These are phyloP conservation scores for Tetracladium setigerum DNA, from an alignment of 495 filamentous ascomycete species.

Conservation along the genomic window DNA sequence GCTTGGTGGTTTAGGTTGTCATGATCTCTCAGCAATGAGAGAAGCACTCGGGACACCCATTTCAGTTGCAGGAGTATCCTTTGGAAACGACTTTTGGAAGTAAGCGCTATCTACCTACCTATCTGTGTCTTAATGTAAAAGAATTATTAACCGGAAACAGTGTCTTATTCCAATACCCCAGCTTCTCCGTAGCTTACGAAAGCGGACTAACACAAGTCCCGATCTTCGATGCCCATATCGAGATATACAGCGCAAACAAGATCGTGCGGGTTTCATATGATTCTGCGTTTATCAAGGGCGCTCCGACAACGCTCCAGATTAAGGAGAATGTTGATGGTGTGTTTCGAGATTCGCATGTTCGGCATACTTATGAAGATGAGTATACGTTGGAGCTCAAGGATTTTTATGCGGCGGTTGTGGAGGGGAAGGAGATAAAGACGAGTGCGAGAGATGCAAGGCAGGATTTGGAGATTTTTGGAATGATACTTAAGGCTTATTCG, in stretches of 20 bases:
- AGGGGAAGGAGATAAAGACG: constrained; percentile 37
- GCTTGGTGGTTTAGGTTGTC: constrained; percentile 39
- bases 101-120: too few species aligned
- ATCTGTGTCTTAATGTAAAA: too few species aligned
- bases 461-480: constrained; percentile 34
- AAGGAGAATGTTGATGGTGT: constrained; percentile 34
- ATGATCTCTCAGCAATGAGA: constrained; percentile 49
- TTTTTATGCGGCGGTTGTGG: constrained; percentile 35
- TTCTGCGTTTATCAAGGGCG: constrained; percentile 40
- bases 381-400: constrained; percentile 41
- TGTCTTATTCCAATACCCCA: constrained; percentile 4
- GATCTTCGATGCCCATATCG: constrained; percentile 47
- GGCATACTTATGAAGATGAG: constrained; percentile 42
- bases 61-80: constrained; percentile 35
- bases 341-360: constrained; percentile 27
- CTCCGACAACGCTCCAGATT: constrained; percentile 38
- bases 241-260: constrained; percentile 43
- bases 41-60: constrained; percentile 41
- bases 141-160: too few species aligned
- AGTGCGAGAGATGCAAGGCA: constrained; percentile 37
- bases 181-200: constrained; percentile 46
- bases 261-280: constrained; percentile 41
- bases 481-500: constrained; percentile 4
- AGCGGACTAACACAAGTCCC: constrained; percentile 44
- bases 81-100: too few species aligned